A percentile compares a stretch with the other conserved stretches of the same genome.
phyloP scores from a whole-genome alignment of 768 basidiomycete genomes.

The Xerocomus potaroensis region DNA sequence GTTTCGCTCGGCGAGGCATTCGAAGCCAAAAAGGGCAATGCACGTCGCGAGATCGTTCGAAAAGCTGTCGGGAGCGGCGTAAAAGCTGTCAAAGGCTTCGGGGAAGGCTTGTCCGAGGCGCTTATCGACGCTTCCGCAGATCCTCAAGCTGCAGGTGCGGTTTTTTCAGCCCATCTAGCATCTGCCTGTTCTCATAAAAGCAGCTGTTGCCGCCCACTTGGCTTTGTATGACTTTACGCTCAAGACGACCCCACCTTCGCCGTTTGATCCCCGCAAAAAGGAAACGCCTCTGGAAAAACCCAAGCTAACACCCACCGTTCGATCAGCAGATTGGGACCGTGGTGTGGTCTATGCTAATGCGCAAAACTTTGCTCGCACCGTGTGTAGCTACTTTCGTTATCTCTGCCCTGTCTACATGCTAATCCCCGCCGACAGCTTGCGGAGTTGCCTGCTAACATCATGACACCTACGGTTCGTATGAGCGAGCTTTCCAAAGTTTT shows the following conservation, averaged over 20 bases:
- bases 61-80: conserved; percentile 70
- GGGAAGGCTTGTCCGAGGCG: conserved; percentile 59
- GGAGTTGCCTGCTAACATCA: conserved; percentile 83
- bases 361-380: conserved; percentile 79
- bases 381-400: conserved; percentile 26
- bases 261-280: conserved; percentile 57
- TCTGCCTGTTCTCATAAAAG: neutral
- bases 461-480: conserved; percentile 69
- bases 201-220: conserved; percentile 76
- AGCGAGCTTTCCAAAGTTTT: neutral
- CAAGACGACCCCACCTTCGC: conserved; percentile 67
- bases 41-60: conserved; percentile 63
- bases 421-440: conserved; percentile 51
- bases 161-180: neutral
- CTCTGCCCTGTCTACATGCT: neutral
- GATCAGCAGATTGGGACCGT: conserved; percentile 60
- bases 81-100: conserved; percentile 57
- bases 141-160: conserved; percentile 71
- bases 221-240: conserved; percentile 73
- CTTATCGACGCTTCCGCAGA: conserved; percentile 60
- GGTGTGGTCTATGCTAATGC: conserved; percentile 71
- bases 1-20: conserved; percentile 59
- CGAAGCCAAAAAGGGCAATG: conserved; percentile 37
- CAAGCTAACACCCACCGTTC: conserved; percentile 41
- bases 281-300: conserved; percentile 49